These are phyloP conservation scores for Leccinellum rugosiceps DNA, from an alignment of 768 basidiomycete species.

Conservation along the genomic window DNA sequence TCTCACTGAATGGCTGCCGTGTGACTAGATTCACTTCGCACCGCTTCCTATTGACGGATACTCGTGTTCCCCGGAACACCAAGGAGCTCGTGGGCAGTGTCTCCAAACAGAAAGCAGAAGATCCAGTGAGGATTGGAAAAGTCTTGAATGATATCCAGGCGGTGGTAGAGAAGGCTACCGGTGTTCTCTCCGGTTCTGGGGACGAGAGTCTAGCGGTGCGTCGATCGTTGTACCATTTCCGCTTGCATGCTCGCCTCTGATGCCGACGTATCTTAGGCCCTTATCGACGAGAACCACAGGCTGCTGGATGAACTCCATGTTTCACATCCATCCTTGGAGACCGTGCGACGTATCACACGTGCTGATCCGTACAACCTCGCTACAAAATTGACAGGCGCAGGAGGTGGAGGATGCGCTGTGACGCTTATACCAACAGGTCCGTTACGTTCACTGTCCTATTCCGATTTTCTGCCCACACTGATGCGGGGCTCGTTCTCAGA, in stretches of 20 bases:
- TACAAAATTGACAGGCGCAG: constrained; percentile 97
- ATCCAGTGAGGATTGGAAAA: constrained; percentile 81
- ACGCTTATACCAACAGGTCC: constrained; percentile 91
- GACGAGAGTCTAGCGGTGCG: constrained; percentile 50
- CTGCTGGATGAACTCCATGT: constrained; percentile 85
- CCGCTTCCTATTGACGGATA: constrained; percentile 88
- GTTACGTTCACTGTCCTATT: constrained; percentile 20
- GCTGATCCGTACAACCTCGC: constrained; percentile 64
- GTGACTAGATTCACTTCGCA: constrained; percentile 79
- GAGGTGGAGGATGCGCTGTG: constrained; percentile 97
- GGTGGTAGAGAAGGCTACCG: constrained; percentile 80
- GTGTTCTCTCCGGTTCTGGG: constrained; percentile 60
- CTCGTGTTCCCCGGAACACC: constrained; percentile 89
- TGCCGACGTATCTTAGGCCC: constrained; percentile 41
- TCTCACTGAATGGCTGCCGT: constrained; percentile 3
- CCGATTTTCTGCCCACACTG: background rate
- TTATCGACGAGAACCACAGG: constrained; percentile 88
- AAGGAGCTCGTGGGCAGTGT: constrained; percentile 94
- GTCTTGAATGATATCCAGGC: constrained; percentile 79
- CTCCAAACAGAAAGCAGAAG: constrained; percentile 64
- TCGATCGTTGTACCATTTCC: constrained; percentile 11
- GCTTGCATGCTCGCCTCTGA: background rate
- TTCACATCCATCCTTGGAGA: constrained; percentile 85
- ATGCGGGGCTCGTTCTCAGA: constrained; percentile 41
- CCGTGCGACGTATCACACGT: constrained; percentile 68